These are phyloP conservation scores for Grigorovia yakushimaensis DNA, from an alignment of 805 yeast genomes.

Conservation along the genomic window DNA sequence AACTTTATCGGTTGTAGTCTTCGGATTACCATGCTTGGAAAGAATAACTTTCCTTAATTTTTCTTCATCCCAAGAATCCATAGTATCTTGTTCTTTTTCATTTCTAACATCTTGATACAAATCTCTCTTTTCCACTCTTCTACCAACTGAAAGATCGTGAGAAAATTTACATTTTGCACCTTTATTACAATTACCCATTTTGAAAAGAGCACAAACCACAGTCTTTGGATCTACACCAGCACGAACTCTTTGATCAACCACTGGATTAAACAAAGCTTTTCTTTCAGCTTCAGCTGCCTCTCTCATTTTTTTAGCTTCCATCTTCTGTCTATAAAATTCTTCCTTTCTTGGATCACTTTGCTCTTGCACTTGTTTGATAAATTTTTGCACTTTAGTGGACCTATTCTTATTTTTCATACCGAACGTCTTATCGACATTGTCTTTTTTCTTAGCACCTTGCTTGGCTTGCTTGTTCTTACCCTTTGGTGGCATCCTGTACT, in stretches of 20 bases:
- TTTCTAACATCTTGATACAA: conserved; percentile 79
- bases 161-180: conserved; percentile 83
- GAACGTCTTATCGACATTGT: conserved; percentile 82
- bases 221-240: conserved; percentile 97
- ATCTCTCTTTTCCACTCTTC: conserved; percentile 85
- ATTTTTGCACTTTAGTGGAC: conserved; percentile 79
- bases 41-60: conserved; percentile 76
- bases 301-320: conserved; percentile 80
- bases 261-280: conserved; percentile 57
- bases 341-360: conserved; percentile 56
- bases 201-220: conserved; percentile 82
- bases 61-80: conserved; percentile 97
- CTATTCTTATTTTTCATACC: conserved; percentile 94
- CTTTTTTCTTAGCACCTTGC: conserved; percentile 48
- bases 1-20: conserved; percentile 88
- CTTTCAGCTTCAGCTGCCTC: conserved; percentile 87
- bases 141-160: conserved; percentile 76
- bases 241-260: conserved; percentile 77
- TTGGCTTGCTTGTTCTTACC: conserved; percentile 40
- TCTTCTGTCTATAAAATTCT: conserved; percentile 58
- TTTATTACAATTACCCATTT: conserved; percentile 73
- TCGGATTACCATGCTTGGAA: conserved; percentile 91
- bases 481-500: conserved; percentile 64
- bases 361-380: conserved; percentile 59
- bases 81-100: conserved; percentile 67